Evolutionary conservation across 306 rosid genomes (phyloP).

Genomic region (Citrullus colocynthis): DNA sequence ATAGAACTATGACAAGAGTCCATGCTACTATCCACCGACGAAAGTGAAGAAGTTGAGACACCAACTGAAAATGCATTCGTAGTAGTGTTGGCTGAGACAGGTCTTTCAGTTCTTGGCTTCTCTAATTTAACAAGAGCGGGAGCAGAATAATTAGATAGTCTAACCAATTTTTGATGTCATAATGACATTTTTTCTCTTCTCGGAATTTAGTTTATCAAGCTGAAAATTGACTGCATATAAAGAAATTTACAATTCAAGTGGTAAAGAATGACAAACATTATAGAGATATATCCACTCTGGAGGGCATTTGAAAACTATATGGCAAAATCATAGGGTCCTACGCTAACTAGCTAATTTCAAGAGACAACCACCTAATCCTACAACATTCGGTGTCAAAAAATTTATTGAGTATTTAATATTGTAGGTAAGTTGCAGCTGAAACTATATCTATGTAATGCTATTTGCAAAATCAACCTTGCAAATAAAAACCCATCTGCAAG

Average conservation of each 20-base stretch:
- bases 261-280: background rate
- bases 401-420: background rate
- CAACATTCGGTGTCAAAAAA: background rate
- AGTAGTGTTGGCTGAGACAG: slow-evolving; percentile 29
- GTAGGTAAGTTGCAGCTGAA: background rate
- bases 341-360: background rate
- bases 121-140: slow-evolving; percentile 19
- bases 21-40: slow-evolving; percentile 23
- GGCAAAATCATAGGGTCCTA: background rate
- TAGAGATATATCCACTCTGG: background rate
- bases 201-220: slow-evolving; percentile 17
- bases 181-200: slow-evolving; percentile 14
- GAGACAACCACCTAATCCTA: background rate
- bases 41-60: slow-evolving; percentile 19
- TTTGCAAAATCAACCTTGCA: background rate
- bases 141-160: slow-evolving; percentile 19
- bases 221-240: slow-evolving; percentile 19
- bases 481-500: background rate
- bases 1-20: slow-evolving; percentile 24
- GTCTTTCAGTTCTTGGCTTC: slow-evolving; percentile 25
- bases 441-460: background rate
- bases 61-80: slow-evolving; percentile 18
- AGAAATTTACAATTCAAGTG: slow-evolving; percentile 11
- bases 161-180: slow-evolving; percentile 21
- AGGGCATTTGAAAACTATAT: background rate